Evolutionary conservation across 805 yeast genomes (phyloP).

Genomic region (Candida maltosa): DNA sequence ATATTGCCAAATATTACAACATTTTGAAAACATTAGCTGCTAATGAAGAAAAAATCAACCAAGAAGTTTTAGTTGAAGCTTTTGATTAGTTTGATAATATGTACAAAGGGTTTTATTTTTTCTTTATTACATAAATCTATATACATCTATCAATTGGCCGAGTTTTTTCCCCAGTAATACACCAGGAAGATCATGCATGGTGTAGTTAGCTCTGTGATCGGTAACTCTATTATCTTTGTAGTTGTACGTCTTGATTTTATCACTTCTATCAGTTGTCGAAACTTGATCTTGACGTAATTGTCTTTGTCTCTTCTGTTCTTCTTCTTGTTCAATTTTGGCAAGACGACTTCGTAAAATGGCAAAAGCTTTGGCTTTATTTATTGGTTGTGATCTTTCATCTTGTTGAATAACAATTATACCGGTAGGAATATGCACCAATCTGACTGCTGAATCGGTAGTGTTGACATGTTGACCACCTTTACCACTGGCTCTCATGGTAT

Average conservation of each 20-base stretch:
- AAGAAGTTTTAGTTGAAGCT: slow-evolving; percentile 66
- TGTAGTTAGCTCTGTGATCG: slow-evolving; percentile 85
- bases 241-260: slow-evolving; percentile 91
- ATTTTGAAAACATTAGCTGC: slow-evolving; percentile 79
- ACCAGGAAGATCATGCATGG: slow-evolving; percentile 66
- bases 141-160: too few species aligned
- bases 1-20: slow-evolving; percentile 82
- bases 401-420: slow-evolving; percentile 89
- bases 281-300: slow-evolving; percentile 78
- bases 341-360: slow-evolving; percentile 75
- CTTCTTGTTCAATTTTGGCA: slow-evolving; percentile 73
- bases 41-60: slow-evolving; percentile 69
- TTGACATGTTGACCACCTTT: slow-evolving; percentile 98
- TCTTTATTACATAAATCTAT: too few species aligned
- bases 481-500: slow-evolving; percentile 96
- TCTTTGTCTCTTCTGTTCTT: slow-evolving; percentile 62
- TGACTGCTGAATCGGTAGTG: slow-evolving; percentile 94
- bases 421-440: slow-evolving; percentile 87
- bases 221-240: slow-evolving; percentile 90
- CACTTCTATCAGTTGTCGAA: slow-evolving; percentile 83
- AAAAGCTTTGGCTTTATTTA: slow-evolving; percentile 90
- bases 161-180: slow-evolving; percentile 35
- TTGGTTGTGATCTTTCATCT: slow-evolving; percentile 92
- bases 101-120: too few species aligned
- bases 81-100: too few species aligned